Evolutionary conservation across 768 basidiomycete species (phyloP).

Genomic region (Leccinum disarticulatum): DNA sequence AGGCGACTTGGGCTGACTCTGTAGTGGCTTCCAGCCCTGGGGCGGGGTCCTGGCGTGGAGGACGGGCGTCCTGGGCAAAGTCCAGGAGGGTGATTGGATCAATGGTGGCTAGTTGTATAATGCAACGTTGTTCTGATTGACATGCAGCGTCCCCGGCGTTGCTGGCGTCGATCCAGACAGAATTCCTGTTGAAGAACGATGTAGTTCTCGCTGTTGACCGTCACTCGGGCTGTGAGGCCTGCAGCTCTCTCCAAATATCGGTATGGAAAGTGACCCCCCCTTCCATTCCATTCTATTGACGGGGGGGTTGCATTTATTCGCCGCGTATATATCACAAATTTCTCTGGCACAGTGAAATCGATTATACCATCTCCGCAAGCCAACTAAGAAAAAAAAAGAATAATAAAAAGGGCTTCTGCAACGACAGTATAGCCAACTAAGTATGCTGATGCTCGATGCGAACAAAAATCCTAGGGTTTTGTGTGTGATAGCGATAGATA

Average conservation of each 20-base stretch:
- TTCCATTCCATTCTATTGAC: conserved; percentile 13
- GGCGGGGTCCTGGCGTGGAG: conserved; percentile 32
- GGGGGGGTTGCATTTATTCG: conserved; percentile 20
- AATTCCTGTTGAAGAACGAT: conserved; percentile 18
- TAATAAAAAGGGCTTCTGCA: conserved; percentile 13
- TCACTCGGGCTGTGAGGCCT: conserved; percentile 24
- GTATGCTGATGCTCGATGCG: conserved; percentile 31
- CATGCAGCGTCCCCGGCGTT: conserved; percentile 30
- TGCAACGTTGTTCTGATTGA: conserved; percentile 17
- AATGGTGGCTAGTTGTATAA: conserved; percentile 50
- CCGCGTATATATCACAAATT: conserved; percentile 12
- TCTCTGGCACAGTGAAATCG: conserved; percentile 14
- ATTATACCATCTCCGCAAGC: conserved; percentile 17
- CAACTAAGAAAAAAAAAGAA: neutral
- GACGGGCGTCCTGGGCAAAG: too few relatives aligned
- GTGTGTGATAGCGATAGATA: conserved; percentile 33
- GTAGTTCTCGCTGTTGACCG: conserved; percentile 25
- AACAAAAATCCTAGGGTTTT: conserved; percentile 21
- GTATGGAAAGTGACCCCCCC: conserved; percentile 31
- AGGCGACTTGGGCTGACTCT: conserved; percentile 25
- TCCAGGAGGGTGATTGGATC: conserved; percentile 54
- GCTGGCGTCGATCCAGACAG: conserved; percentile 19
- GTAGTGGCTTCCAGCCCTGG: conserved; percentile 49
- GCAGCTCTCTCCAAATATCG: conserved; percentile 15
- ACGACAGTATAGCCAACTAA: conserved; percentile 16